Base-by-base conservation (phyloP, 768 basidiomycete genomes). In the Panaeolus papilionaceus region DNA sequence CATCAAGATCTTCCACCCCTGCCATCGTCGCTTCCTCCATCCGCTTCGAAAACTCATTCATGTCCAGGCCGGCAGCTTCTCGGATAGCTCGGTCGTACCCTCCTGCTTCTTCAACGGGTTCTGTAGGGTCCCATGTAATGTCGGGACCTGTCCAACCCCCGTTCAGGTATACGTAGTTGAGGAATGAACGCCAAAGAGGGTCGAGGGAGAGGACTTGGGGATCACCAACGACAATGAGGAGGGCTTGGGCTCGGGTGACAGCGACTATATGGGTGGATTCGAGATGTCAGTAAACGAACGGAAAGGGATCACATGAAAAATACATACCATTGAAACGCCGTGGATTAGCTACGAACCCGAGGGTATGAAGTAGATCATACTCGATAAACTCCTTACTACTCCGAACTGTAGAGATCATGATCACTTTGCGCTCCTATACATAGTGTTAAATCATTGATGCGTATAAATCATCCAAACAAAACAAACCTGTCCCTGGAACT, bases 401-500 rank as follows among this genome's bases (percentile, higher is more conserved):
- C 63, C 87, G 75, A 2, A 89, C 87, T 0, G 87, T 88, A 0
- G 87, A 88, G 26, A 89, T 83, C 45, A 88, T 84, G 39, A 89
- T 85, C 0, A 87, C 84, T 5, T 79, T 78, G 9, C 86, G 82
- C 75, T 89, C 88, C 86, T 89, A 54, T 12, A 38, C 28, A 20
- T 33, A 26, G n/a, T 8, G 39, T 38, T 45, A n/a, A 9, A 6
- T 20, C 3, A 63, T n/a, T 16, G 61, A 64, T 20, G 12, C 26
- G 47, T 42, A 9, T 1, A 45, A 16, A 38, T 38, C 37, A 26
- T 62, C 20, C 28, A 9, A 18, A 38, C 18, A 38, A 44, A 38
- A 69, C 67, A 28, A 61, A 85, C 87, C 77, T 89, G 86, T 8
- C 89, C 89, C 74, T 90, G 89, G 76, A 89, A 89, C 66, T 89